phyloP scores from a whole-genome alignment of 2,329 filamentous ascomycete species.

The Paecilomyces niveus region DNA sequence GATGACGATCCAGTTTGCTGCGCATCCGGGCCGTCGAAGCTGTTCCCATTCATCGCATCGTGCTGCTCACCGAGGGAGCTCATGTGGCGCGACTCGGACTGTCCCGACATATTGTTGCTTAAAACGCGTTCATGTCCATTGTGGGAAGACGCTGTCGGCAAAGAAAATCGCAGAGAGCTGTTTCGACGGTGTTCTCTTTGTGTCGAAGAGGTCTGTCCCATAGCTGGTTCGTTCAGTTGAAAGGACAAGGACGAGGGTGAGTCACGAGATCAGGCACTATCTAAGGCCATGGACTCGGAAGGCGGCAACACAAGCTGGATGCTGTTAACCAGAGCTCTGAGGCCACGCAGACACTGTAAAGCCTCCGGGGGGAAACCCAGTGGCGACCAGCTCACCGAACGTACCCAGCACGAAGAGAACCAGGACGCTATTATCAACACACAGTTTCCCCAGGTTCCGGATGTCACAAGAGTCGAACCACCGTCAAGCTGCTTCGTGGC shows the following conservation, averaged over 20 bases:
- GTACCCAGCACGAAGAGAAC: neutral
- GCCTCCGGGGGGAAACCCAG: neutral
- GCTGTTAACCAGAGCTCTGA: too few species aligned
- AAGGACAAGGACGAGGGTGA: constrained; percentile 11
- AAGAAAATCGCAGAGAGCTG: constrained; percentile 14
- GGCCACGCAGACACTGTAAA: neutral
- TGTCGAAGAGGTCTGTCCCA: constrained; percentile 38
- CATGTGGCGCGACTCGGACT: constrained; percentile 14
- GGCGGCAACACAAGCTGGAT: constrained; percentile 1
- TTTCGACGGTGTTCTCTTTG: constrained; percentile 28
- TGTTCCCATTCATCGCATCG: constrained; percentile 3
- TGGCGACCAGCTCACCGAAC: neutral
- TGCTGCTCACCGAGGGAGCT: constrained; percentile 7
- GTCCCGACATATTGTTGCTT: constrained; percentile 22
- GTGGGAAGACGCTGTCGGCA: constrained; percentile 11
- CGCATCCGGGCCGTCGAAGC: neutral
- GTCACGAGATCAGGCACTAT: constrained; percentile 15
- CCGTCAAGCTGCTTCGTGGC: neutral
- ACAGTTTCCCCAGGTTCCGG: neutral
- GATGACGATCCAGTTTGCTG: constrained; percentile 5
- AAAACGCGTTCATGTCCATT: constrained; percentile 28
- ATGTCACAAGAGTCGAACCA: neutral
- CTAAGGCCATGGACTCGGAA: constrained; percentile 21
- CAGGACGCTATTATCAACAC: neutral
- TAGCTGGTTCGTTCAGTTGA: constrained; percentile 16